Percentiles rank a stretch among this genome's conserved stretches.
phyloP scores from a whole-genome alignment of 768 basidiomycete species.

The Xerocomellus dryophilus region DNA sequence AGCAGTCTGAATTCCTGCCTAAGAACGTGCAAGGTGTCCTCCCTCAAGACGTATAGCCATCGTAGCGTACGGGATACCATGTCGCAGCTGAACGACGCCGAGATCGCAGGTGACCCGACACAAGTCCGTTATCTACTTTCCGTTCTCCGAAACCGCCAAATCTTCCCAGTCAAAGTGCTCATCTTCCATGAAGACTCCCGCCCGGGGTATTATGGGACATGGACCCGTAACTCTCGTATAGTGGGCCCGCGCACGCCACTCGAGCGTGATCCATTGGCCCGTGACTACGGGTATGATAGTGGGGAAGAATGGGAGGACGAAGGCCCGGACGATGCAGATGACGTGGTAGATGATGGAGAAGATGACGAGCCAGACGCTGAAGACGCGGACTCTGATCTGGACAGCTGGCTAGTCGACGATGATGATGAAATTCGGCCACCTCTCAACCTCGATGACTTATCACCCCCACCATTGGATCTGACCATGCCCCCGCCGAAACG shows the following conservation, averaged over 20 bases:
- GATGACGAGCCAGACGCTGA: conserved; percentile 66
- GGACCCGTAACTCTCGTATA: conserved; percentile 75
- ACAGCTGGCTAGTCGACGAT: conserved; percentile 49
- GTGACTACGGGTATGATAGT: conserved; percentile 92
- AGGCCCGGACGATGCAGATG: conserved; percentile 69
- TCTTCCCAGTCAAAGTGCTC: conserved; percentile 75
- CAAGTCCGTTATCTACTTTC: conserved; percentile 63
- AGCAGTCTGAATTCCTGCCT: conserved; percentile 19
- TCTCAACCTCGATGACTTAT: conserved; percentile 38
- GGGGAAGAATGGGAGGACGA: conserved; percentile 97
- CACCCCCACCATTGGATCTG: conserved; percentile 31
- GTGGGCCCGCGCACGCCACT: conserved; percentile 86
- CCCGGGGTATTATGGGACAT: conserved; percentile 94
- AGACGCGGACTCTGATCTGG: conserved; percentile 43
- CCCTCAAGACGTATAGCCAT: conserved; percentile 30
- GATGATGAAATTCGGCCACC: conserved; percentile 64
- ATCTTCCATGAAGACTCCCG: conserved; percentile 82
- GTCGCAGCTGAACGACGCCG: conserved; percentile 68
- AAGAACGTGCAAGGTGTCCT: conserved; percentile 15
- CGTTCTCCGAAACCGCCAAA: conserved; percentile 56
- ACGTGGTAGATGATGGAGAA: conserved; percentile 59
- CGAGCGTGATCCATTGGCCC: conserved; percentile 65
- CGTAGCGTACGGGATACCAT: conserved; percentile 52
- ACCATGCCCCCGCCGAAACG: conserved; percentile 53
- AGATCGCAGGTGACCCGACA: conserved; percentile 67